phyloP scores from a whole-genome alignment of 129 eudicot species.

The Solidago caesia region DNA sequence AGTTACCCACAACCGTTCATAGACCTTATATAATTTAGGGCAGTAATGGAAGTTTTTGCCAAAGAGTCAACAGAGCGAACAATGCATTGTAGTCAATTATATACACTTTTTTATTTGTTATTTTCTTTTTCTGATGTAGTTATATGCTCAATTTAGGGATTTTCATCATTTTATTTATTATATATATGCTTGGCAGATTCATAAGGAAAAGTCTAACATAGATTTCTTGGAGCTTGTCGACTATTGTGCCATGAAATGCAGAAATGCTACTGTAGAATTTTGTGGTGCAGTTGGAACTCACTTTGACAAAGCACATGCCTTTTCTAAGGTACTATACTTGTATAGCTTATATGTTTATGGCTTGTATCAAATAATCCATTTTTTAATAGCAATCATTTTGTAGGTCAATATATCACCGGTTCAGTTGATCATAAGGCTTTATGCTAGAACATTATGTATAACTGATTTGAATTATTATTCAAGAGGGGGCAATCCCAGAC shows the following conservation, averaged over 20 bases:
- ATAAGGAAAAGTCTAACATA: slow-evolving; percentile 24
- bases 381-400: slow-evolving; percentile 27
- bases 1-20: neutral
- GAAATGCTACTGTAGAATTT: slow-evolving; percentile 33
- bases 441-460: slow-evolving; percentile 51
- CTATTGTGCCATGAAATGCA: slow-evolving; percentile 65
- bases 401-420: slow-evolving; percentile 45
- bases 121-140: neutral
- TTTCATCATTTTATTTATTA: slow-evolving; percentile 9
- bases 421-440: slow-evolving; percentile 51
- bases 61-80: slow-evolving; percentile 3
- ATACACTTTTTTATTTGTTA: neutral
- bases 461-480: slow-evolving; percentile 33
- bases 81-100: neutral
- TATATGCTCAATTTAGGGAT: neutral
- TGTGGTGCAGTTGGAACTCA: slow-evolving; percentile 47
- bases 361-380: slow-evolving; percentile 1
- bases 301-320: slow-evolving; percentile 40
- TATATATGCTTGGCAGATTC: slow-evolving; percentile 49
- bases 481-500: slow-evolving; percentile 26
- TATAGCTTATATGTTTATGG: neutral
- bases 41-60: neutral
- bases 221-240: slow-evolving; percentile 56
- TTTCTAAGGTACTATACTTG: slow-evolving; percentile 52
- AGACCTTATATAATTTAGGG: neutral